phyloP scores from a whole-genome alignment of 805 yeast genomes.

The Metschnikowia lachancei region DNA sequence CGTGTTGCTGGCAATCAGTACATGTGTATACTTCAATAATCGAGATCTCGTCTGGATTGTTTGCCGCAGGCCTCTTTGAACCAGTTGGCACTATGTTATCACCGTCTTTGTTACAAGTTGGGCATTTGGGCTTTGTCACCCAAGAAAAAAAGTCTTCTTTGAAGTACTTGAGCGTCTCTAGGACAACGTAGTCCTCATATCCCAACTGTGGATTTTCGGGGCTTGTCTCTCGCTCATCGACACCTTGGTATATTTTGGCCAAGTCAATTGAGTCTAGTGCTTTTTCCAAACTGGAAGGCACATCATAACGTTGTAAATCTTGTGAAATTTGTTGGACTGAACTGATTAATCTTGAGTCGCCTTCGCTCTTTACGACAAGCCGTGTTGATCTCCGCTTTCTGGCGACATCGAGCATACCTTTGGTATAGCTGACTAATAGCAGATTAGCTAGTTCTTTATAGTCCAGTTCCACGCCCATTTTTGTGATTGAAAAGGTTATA shows the following conservation, averaged over 20 bases:
- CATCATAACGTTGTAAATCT: conserved; percentile 13
- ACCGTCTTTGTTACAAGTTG: conserved; percentile 42
- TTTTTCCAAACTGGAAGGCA: conserved; percentile 31
- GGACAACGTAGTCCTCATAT: conserved; percentile 38
- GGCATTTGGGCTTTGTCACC: conserved; percentile 72
- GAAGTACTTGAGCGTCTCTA: conserved; percentile 44
- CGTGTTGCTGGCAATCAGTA: conserved; percentile 40
- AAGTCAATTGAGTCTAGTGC: conserved; percentile 67
- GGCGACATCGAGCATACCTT: conserved; percentile 8
- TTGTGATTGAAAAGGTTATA: not conserved
- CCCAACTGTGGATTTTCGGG: conserved; percentile 10
- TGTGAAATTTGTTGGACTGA: conserved; percentile 5
- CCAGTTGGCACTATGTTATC: conserved; percentile 42
- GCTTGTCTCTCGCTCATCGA: conserved; percentile 46
- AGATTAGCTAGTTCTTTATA: conserved; percentile 12
- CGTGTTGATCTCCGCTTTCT: not conserved
- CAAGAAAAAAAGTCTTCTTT: conserved; percentile 78
- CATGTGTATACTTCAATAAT: conserved; percentile 67
- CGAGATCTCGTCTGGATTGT: conserved; percentile 45
- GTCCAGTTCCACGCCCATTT: conserved; percentile 14
- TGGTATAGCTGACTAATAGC: conserved; percentile 11
- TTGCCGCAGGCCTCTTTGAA: conserved; percentile 35
- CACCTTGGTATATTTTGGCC: conserved; percentile 54
- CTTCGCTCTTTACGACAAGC: not conserved
- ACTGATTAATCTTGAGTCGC: conserved; percentile 3